Conservation (phyloP, 257 asterid genomes). For the Plantago major region DNA sequence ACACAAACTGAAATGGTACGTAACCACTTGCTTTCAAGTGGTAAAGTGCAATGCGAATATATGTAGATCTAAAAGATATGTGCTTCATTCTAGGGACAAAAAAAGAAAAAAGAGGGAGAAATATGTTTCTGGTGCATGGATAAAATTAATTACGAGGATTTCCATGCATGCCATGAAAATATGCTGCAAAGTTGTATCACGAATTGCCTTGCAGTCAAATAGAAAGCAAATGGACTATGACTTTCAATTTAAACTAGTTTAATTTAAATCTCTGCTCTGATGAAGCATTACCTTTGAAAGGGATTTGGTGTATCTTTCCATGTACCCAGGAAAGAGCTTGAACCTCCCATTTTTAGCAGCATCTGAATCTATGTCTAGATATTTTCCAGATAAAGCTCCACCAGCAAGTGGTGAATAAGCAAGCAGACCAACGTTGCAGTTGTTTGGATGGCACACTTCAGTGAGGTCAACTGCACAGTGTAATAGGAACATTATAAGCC, state of each 20-base stretch:
- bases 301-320: conserved; percentile 86
- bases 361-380: conserved; percentile 61
- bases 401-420: conserved; percentile 91
- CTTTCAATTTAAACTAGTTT: background rate
- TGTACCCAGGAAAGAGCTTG: conserved; percentile 79
- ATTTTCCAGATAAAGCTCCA: conserved; percentile 78
- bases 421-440: conserved; percentile 79
- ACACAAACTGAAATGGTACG: too few species aligned
- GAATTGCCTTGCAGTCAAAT: background rate
- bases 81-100: too few species aligned
- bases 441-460: conserved; percentile 91
- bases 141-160: too few species aligned
- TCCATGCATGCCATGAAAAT: too few species aligned
- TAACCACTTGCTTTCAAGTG: too few species aligned
- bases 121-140: too few species aligned
- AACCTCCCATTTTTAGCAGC: conserved; percentile 78
- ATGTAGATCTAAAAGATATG: too few species aligned
- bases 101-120: too few species aligned
- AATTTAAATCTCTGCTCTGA: background rate
- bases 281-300: conserved; percentile 48
- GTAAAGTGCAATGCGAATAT: too few species aligned
- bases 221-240: background rate
- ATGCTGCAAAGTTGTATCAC: background rate
- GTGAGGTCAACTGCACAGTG: conserved; percentile 70
- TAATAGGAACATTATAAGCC: conserved; percentile 15